Conservation (phyloP, 75 land plant genomes). For the Cryptomeria japonica region DNA sequence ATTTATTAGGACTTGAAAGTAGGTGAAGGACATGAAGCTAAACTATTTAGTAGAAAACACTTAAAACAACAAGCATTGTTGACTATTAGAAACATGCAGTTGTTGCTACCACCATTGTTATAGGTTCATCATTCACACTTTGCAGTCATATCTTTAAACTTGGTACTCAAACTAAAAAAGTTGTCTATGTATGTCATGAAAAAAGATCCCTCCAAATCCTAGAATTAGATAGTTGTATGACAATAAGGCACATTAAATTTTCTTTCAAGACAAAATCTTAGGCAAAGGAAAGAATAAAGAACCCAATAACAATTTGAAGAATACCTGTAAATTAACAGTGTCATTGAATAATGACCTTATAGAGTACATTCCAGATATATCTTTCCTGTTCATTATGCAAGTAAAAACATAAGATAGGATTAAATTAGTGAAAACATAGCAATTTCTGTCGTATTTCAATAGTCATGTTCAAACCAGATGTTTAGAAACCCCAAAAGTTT, state of each 20-base stretch:
- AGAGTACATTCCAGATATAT: background rate
- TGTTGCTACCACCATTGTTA: background rate
- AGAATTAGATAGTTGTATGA: too few species aligned
- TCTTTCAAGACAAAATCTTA: background rate
- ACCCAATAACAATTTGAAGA: background rate
- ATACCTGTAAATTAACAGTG: conserved; percentile 9
- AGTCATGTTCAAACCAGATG: background rate
- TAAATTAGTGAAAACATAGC: background rate
- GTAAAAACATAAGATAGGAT: background rate
- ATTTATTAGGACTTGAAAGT: too few species aligned
- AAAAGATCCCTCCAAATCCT: background rate
- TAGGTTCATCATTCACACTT: background rate
- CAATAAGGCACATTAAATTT: background rate
- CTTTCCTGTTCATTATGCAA: background rate
- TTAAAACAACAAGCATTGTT: background rate
- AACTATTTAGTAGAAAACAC: too few species aligned
- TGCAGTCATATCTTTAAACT: background rate
- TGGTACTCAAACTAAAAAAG: background rate
- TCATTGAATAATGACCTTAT: background rate
- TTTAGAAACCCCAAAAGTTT: background rate
- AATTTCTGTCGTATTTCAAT: background rate
- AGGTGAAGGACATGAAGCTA: too few species aligned
- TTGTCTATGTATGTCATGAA: background rate
- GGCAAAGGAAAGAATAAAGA: background rate
- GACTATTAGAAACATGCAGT: background rate